A percentile compares a stretch with the other conserved stretches of the same genome.
Evolutionary conservation across 768 basidiomycete genomes (phyloP).

Genomic region (Amyloporia xantha): DNA sequence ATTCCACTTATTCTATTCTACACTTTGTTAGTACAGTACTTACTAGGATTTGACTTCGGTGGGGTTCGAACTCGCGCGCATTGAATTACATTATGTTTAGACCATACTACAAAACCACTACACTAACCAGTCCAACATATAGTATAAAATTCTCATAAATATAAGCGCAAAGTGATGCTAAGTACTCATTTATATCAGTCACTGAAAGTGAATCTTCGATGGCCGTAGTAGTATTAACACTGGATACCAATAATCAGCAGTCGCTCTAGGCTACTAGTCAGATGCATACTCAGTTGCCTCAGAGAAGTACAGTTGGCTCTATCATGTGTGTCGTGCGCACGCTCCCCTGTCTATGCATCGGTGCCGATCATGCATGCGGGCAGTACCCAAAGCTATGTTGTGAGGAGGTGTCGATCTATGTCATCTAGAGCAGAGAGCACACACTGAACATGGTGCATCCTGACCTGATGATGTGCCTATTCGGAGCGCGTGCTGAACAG

Average conservation of each 20-base stretch:
- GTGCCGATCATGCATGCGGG: slow-evolving; percentile 2
- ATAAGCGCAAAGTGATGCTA: too few relatives aligned
- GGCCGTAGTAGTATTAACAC: slow-evolving; percentile 53
- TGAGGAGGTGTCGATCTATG: slow-evolving; percentile 81
- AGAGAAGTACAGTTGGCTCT: slow-evolving; percentile 70
- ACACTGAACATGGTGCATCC: slow-evolving; percentile 86
- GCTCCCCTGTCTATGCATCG: not conserved
- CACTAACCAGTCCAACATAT: too few relatives aligned
- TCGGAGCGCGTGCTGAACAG: not conserved
- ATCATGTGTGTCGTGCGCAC: slow-evolving; percentile 69
- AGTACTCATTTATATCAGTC: slow-evolving; percentile 56
- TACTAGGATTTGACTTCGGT: too few relatives aligned
- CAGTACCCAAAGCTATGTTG: slow-evolving; percentile 87
- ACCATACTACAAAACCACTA: too few relatives aligned
- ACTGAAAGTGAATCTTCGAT: slow-evolving; percentile 73
- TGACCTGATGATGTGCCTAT: too few relatives aligned
- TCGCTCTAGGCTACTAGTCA: not conserved
- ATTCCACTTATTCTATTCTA: too few relatives aligned
- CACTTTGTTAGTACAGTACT: too few relatives aligned
- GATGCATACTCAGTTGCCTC: slow-evolving; percentile 50
- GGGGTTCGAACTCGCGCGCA: too few relatives aligned
- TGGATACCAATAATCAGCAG: slow-evolving; percentile 24
- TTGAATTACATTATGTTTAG: too few relatives aligned
- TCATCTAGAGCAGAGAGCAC: slow-evolving; percentile 92
- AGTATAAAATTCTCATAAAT: too few relatives aligned